Evolutionary conservation across 1,284 basidiomycete species (phyloP).

Genomic region (Austroboletus novae-zelandiae): DNA sequence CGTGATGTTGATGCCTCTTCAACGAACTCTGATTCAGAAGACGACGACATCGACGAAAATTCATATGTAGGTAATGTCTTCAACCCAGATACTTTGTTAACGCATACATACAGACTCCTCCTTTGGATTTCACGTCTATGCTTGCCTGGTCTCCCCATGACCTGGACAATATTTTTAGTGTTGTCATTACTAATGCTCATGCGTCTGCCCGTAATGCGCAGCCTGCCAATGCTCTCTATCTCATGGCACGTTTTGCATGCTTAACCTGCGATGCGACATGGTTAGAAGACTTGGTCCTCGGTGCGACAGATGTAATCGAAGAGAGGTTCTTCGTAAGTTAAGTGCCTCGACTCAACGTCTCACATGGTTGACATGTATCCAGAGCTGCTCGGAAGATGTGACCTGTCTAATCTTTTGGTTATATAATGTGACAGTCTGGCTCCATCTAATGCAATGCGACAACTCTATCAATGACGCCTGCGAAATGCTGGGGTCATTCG

Average conservation of each 20-base stretch:
- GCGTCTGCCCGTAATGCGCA: conserved; percentile 68
- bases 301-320: conserved; percentile 90
- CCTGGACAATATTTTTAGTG: conserved; percentile 76
- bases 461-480: conserved; percentile 71
- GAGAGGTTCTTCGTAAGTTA: conserved; percentile 83
- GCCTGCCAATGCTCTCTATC: conserved; percentile 80
- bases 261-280: conserved; percentile 83
- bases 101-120: conserved; percentile 54
- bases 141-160: conserved; percentile 86
- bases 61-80: conserved; percentile 49
- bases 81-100: conserved; percentile 16
- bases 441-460: conserved; percentile 89
- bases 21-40: conserved; percentile 43
- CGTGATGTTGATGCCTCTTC: conserved; percentile 36
- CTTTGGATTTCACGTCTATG: conserved; percentile 75
- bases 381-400: conserved; percentile 84
- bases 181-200: conserved; percentile 72
- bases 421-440: conserved; percentile 85
- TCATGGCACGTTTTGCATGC: conserved; percentile 85
- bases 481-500: conserved; percentile 77
- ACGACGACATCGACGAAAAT: conserved; percentile 43
- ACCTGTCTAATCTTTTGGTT: conserved; percentile 92
- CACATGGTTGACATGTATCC: conserved; percentile 14
- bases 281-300: conserved; percentile 90
- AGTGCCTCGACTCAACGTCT: not conserved